Percentiles rank a stretch among this genome's conserved stretches.
phyloP scores from a whole-genome alignment of 148 eudicot species.

The Pouteria glomerata region DNA sequence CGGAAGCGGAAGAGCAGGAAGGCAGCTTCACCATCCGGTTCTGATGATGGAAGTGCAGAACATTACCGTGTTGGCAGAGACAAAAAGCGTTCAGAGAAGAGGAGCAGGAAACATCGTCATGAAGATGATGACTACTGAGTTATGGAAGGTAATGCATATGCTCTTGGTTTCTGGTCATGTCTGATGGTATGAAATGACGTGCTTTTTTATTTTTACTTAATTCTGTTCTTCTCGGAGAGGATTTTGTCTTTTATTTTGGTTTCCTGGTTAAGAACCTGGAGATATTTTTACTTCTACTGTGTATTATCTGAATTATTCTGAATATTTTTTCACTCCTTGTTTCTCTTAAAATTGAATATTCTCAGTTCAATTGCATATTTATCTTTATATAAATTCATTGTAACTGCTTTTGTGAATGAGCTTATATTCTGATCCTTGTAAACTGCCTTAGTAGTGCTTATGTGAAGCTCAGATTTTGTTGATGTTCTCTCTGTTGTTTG shows the following conservation, averaged over 20 bases:
- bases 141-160: slow-evolving; percentile 14
- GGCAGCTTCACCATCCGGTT: slow-evolving; percentile 45
- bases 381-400: neutral
- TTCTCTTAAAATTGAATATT: neutral
- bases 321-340: neutral
- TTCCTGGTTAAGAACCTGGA: neutral
- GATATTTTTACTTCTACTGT: too few relatives aligned
- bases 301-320: neutral
- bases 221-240: neutral
- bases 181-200: neutral
- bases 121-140: slow-evolving; percentile 27
- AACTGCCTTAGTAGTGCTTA: neutral
- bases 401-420: neutral
- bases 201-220: neutral
- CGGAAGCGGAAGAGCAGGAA: slow-evolving; percentile 68
- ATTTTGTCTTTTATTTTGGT: neutral
- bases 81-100: slow-evolving; percentile 60
- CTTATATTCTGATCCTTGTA: neutral
- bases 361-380: neutral
- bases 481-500: neutral
- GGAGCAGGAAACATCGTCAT: slow-evolving; percentile 50
- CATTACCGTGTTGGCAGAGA: slow-evolving; percentile 62
- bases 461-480: neutral
- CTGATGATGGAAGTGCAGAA: slow-evolving; percentile 58
- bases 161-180: neutral